Evolutionary conservation across 2,329 filamentous ascomycete species (phyloP), one percentile per base, ranked within the genome.

Genomic region (Paecilomyces sp.): DNA sequence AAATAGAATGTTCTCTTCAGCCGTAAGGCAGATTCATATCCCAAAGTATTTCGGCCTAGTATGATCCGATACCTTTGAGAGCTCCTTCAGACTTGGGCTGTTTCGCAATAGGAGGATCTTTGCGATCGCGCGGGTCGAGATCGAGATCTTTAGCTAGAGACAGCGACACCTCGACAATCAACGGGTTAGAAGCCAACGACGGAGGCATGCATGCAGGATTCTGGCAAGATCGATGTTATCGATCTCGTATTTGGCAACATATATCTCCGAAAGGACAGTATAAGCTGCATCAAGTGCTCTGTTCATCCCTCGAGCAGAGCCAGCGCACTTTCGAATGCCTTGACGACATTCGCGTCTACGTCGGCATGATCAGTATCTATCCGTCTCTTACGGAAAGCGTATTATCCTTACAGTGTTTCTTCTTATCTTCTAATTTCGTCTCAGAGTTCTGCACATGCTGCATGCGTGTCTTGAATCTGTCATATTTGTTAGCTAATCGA

Each of bases 391-490:
- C 18, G 18, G 57, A 33, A 11, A n/a, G 18, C 30, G 34, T 33
- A 36, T 31, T 11, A 52, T 31, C 77, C 89, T 78, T 77, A 96
- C 92, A 90, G 68, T 96, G 92, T 62, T 87, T 81, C 69, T 92
- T 88, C 71, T 89, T 94, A 65, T 88, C 82, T 58, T 86, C 85
- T 59, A 96, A 80, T 28, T 81, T 83, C 47, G 85, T 79, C 71
- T 96, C 92, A 0, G 88, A 85, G 52, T 91, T 80, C 62, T 88
- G 85, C 31, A 96, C 90, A 71, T 88, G 89, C 62, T 85, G 81
- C 71, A 88, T 86, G 62, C 92, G 86, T 1, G 92, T 97, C 69
- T 88, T 89, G 54, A 96, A 81, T 58, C 89, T 91, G 62, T 9
- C 50, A 34, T 31, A 55, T 15, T 15, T 13, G 18, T 31, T 57